Percentiles rank a stretch among this genome's conserved stretches.
Conservation (phyloP, 768 basidiomycete species). For the Mycena galopus region DNA sequence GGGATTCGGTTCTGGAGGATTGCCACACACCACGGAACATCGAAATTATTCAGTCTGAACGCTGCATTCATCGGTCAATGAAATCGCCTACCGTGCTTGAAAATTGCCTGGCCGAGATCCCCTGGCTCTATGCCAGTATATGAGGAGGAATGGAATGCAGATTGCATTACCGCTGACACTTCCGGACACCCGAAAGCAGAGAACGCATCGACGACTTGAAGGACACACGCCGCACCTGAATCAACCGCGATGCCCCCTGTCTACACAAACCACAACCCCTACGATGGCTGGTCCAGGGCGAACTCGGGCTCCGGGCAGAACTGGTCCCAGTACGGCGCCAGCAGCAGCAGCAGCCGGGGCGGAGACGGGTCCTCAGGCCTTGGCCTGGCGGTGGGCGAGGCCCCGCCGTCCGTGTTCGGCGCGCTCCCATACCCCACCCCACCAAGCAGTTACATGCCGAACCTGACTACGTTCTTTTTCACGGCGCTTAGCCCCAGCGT, state of each 20-base stretch:
- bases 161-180: not conserved
- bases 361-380: constrained; percentile 35
- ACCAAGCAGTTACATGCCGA: constrained; percentile 36
- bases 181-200: no score
- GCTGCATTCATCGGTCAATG: not conserved
- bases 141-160: not conserved
- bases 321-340: not conserved
- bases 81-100: not conserved
- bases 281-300: constrained; percentile 51
- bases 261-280: constrained; percentile 50
- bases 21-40: constrained; percentile 5
- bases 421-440: constrained; percentile 68
- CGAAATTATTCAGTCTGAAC: not conserved
- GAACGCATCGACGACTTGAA: not conserved
- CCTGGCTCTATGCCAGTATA: constrained; percentile 4
- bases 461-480: constrained; percentile 60
- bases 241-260: constrained; percentile 14
- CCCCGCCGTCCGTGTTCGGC: constrained; percentile 70
- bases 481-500: constrained; percentile 63
- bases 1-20: not conserved
- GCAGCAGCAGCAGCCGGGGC: not conserved
- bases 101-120: constrained; percentile 17
- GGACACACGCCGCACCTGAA: not conserved
- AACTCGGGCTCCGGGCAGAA: constrained; percentile 41
- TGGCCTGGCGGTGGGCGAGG: constrained; percentile 4